Evolutionary conservation across 805 yeast species (phyloP).

Genomic region (Nakazawaea anatomiae): DNA sequence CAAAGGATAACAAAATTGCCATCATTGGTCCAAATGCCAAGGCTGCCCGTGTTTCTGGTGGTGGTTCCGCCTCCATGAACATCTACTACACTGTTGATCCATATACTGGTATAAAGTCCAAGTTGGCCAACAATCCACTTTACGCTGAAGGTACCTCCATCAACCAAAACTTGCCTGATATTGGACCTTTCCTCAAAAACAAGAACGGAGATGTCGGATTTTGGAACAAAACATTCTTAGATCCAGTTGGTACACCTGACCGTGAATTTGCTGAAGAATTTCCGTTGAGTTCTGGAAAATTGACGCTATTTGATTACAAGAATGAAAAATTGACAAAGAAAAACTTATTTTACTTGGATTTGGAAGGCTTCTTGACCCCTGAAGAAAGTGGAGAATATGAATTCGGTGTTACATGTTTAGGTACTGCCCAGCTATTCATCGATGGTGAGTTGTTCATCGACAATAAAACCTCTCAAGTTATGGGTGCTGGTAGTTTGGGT

Average conservation of each 20-base stretch:
- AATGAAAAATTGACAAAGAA: constrained; percentile 14
- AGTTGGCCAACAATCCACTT: constrained; percentile 11
- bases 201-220: constrained; percentile 21
- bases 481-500: constrained; percentile 36
- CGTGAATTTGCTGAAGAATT: constrained; percentile 24
- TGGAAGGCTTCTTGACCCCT: constrained; percentile 32
- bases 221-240: constrained; percentile 20
- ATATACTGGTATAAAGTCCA: constrained; percentile 35
- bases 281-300: constrained; percentile 13
- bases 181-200: constrained; percentile 17
- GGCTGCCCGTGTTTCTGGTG: constrained; percentile 46
- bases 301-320: constrained; percentile 19
- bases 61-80: constrained; percentile 53
- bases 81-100: constrained; percentile 47
- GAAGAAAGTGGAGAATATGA: constrained; percentile 32
- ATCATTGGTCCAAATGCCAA: constrained; percentile 60
- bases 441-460: constrained; percentile 38
- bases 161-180: constrained; percentile 17
- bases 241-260: constrained; percentile 18
- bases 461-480: constrained; percentile 34
- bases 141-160: constrained; percentile 17
- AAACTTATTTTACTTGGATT: constrained; percentile 30
- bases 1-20: constrained; percentile 33
- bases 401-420: constrained; percentile 33
- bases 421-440: constrained; percentile 36